These are phyloP conservation scores for Solanum rostratum DNA, from an alignment of 257 asterid species.

Conservation along the genomic window DNA sequence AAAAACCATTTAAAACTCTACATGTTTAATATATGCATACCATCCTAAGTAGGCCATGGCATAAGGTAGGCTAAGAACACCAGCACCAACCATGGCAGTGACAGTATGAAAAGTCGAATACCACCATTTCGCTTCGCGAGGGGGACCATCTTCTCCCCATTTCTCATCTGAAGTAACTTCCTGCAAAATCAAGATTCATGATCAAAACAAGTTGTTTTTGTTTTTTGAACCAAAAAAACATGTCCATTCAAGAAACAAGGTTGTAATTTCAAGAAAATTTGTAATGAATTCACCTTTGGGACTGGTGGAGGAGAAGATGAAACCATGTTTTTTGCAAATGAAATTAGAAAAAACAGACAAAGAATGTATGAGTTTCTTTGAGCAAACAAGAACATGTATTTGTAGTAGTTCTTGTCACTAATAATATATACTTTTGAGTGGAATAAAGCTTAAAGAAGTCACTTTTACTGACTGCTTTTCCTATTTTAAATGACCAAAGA, in stretches of 20 bases:
- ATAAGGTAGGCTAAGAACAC: constrained; percentile 60
- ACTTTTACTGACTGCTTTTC: constrained; percentile 4
- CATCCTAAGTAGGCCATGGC: constrained; percentile 85
- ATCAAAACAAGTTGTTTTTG: neutral
- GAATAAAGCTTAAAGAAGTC: constrained; percentile 13
- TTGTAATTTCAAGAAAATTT: neutral
- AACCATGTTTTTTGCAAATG: constrained; percentile 23
- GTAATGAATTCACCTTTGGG: constrained; percentile 30
- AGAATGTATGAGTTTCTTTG: constrained; percentile 22
- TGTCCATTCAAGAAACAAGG: neutral
- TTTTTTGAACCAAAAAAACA: neutral
- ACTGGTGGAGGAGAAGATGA: constrained; percentile 37
- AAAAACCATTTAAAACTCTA: neutral
- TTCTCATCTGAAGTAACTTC: constrained; percentile 35
- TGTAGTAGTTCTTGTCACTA: constrained; percentile 21
- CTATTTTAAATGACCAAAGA: neutral
- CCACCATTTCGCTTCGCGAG: constrained; percentile 63
- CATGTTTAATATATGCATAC: constrained; percentile 12
- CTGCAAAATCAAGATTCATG: constrained; percentile 11
- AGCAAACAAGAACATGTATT: constrained; percentile 20
- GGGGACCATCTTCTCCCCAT: constrained; percentile 30
- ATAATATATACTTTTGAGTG: neutral
- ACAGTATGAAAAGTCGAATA: constrained; percentile 60
- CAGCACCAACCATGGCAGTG: constrained; percentile 72
- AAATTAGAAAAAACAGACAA: constrained; percentile 4